phyloP scores from a whole-genome alignment of 2,329 filamentous ascomycete genomes.

The Fusarium humuli region DNA sequence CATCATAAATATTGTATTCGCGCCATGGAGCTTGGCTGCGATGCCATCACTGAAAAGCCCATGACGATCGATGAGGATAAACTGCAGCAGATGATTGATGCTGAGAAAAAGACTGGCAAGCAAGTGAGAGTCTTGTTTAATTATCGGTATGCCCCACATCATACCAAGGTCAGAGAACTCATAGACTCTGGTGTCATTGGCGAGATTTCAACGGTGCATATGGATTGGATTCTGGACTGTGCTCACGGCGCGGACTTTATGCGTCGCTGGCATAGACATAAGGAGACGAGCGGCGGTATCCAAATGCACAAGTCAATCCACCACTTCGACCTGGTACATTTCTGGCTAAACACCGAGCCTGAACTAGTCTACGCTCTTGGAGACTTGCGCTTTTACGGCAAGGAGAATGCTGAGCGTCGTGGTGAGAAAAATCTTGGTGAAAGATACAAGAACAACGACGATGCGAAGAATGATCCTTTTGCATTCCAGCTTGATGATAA shows the following conservation, averaged over 20 bases:
- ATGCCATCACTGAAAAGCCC: constrained; percentile 71
- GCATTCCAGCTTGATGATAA: constrained; percentile 66
- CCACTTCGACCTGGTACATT: constrained; percentile 71
- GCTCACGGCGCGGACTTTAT: constrained; percentile 72
- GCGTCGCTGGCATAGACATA: constrained; percentile 72
- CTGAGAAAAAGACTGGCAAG: constrained; percentile 49
- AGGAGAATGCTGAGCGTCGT: constrained; percentile 68
- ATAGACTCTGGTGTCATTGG: constrained; percentile 67
- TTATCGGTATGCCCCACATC: constrained; percentile 73
- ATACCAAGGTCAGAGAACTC: constrained; percentile 68
- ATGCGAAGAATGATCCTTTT: constrained; percentile 66
- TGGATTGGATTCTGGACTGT: constrained; percentile 73
- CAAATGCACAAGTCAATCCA: constrained; percentile 73
- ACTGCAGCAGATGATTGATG: constrained; percentile 60
- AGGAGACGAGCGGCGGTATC: constrained; percentile 68
- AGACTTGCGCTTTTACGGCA: constrained; percentile 69
- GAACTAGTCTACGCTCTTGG: constrained; percentile 68
- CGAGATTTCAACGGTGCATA: constrained; percentile 67
- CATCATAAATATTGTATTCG: constrained; percentile 70
- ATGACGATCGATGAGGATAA: constrained; percentile 70
- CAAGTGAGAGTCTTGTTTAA: constrained; percentile 71
- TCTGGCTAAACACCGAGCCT: constrained; percentile 68
- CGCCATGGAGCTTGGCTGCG: constrained; percentile 68
- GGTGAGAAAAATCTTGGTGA: constrained; percentile 64
- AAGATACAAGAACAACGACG: constrained; percentile 62